Evolutionary conservation across 495 filamentous ascomycete genomes (phyloP), one percentile per base, ranked within the genome.

Genomic region (Neurospora sp.): DNA sequence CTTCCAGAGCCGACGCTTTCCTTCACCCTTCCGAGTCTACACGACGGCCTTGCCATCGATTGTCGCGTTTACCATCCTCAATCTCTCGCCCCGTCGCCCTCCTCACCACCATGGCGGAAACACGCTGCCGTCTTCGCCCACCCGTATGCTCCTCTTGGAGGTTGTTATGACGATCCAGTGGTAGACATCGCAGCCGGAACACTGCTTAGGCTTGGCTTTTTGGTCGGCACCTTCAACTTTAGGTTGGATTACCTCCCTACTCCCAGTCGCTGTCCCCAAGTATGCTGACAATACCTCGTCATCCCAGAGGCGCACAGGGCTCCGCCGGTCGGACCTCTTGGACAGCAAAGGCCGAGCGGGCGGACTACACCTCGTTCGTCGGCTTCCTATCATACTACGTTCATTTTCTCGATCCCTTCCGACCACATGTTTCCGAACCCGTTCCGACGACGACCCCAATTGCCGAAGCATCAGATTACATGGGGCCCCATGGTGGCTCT

Each of bases 201-300:
- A 71, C 84, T 97, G 34, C 79, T 97, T 8, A 80, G 85, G 5
- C 78, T 84, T 34, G 93, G 92, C 21, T 95, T 87, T 77, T 80
- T 96, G 3, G 93, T 98, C 21, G 92, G 86, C 7, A 97, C 93
- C 2, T 98, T 98, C 80, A 98, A 99, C 78, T 97, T 98, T 76
- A 89, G 94, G 94, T 97, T 81, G 24, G 78, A 73, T 66, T 70
- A 8, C 24, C 5, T 72, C 11, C 19, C 15, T 11, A 21, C 8
- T 7, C 11, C 21, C 54, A 31, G 15, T 62, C 9, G 15, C 28
- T 8, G 19, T 66, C 3, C 15, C 17, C 6, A 34, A 34, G 24
- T 2, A 19, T 34, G 54, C 54, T 66, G 54, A 66, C 54, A 4
- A 31, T 19, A 66, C 28, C 54, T 72, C 71, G n/a, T 43, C 66